Percentiles rank a stretch among this genome's conserved stretches.
These are phyloP conservation scores for Lomentospora prolificans DNA, from an alignment of 2,329 filamentous ascomycete genomes.

Conservation along the genomic window DNA sequence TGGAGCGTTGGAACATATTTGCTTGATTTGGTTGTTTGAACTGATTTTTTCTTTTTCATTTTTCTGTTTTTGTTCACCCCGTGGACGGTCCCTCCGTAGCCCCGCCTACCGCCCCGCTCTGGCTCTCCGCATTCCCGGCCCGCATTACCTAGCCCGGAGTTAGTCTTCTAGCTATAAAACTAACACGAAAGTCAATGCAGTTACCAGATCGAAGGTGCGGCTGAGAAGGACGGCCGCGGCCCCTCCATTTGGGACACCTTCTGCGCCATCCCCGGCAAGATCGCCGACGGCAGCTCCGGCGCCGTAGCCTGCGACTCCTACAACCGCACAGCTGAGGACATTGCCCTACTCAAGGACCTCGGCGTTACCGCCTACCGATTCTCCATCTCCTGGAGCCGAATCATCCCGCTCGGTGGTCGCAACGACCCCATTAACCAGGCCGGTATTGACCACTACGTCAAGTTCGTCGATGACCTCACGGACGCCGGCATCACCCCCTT, in stretches of 20 bases:
- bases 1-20: no score
- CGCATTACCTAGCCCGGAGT: neutral
- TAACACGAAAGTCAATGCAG: no score
- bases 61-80: no score
- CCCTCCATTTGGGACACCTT: conserved; percentile 90
- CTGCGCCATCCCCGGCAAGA: conserved; percentile 70
- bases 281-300: conserved; percentile 66
- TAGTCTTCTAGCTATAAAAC: no score
- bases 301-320: conserved; percentile 80
- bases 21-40: no score
- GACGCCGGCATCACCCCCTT: conserved; percentile 70
- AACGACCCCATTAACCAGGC: conserved; percentile 71
- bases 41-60: neutral
- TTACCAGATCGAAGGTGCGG: conserved; percentile 79
- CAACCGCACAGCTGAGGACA: conserved; percentile 67
- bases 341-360: conserved; percentile 63
- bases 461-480: conserved; percentile 68
- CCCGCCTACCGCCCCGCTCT: neutral
- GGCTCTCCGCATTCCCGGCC: conserved; percentile 3
- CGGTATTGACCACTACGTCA: conserved; percentile 68
- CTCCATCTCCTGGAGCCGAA: conserved; percentile 74
- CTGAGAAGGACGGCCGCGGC: conserved; percentile 64
- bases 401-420: conserved; percentile 77
- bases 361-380: conserved; percentile 73
- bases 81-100: neutral